Percentiles rank a stretch among this genome's conserved stretches.
Evolutionary conservation across 78 protist species (phyloP).

Genomic region (Tieghemostelium lacteum): DNA sequence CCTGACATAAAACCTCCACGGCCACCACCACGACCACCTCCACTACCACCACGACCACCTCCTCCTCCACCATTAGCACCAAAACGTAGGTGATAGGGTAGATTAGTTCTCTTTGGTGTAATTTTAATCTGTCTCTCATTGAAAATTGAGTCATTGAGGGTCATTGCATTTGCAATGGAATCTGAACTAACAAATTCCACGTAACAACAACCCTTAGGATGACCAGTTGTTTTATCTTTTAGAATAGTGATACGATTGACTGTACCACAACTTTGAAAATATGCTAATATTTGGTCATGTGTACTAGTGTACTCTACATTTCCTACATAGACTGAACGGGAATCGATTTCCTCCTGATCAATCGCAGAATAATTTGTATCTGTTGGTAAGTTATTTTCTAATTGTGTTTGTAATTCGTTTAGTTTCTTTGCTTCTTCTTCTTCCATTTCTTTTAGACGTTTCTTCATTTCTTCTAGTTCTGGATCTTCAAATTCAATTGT

Average conservation of each 20-base stretch:
- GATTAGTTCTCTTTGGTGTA: slow-evolving; percentile 69
- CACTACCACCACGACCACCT: slow-evolving; percentile 61
- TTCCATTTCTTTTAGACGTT: slow-evolving; percentile 68
- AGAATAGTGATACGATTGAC: slow-evolving; percentile 88
- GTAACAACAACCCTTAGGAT: slow-evolving; percentile 92
- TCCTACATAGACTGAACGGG: slow-evolving; percentile 89
- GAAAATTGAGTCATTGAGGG: slow-evolving; percentile 79
- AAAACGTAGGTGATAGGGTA: slow-evolving; percentile 47
- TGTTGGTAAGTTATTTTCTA: background rate
- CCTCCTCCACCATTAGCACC: background rate
- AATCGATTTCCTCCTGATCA: slow-evolving; percentile 84
- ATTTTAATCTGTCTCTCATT: slow-evolving; percentile 87
- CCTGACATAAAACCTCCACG: slow-evolving; percentile 27
- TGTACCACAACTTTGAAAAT: slow-evolving; percentile 89
- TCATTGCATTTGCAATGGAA: slow-evolving; percentile 78
- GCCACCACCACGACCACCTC: slow-evolving; percentile 1
- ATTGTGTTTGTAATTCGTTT: slow-evolving; percentile 37
- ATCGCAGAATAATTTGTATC: background rate
- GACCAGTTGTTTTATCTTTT: slow-evolving; percentile 87
- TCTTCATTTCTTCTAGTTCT: slow-evolving; percentile 76
- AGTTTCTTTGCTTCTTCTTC: slow-evolving; percentile 68
- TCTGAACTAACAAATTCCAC: slow-evolving; percentile 83
- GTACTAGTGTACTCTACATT: slow-evolving; percentile 90
- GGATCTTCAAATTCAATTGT: no score
- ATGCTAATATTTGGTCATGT: slow-evolving; percentile 88